Base-by-base conservation (phyloP, 2,329 filamentous ascomycete species). In the Hirsutella rhossiliensis region DNA sequence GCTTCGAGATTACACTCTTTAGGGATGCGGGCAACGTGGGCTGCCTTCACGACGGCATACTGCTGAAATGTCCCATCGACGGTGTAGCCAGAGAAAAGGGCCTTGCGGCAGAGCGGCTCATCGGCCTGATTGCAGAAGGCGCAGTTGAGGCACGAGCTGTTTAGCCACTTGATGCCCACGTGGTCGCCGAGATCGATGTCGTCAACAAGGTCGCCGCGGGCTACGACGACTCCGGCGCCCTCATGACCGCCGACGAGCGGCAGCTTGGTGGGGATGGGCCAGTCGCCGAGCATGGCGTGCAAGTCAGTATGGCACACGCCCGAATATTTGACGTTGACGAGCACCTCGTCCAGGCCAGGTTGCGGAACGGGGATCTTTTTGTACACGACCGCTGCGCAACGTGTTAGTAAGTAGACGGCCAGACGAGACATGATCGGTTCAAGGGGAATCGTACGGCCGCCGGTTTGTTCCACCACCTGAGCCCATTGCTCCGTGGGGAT, bases 31-130 rank as follows among this genome's bases (percentile, higher is more conserved):
- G 87, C 86, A 15, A 92, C 80, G 63, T 94, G 86, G 17, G 83
- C 78, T 15, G 87, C 88, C 65, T 94, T 94, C 53, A 80, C 88
- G 53, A 95, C 78, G 62, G 77, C 79, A 69, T 94, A 96, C 71
- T 95, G 81, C 71, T 96, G 89, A 76, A 96, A 96, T 36, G 82
- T 81, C 29, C 89, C 89, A 61, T 95, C 86, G 60, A 95, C 87
- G 5, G 87, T 94, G 75, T 94, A 95, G 45, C 90, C 90, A 1
- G 87, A 94, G 36, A 95, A 76, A 30, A 75, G 68, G 23, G 85
- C 78, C 47, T 84, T 70, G 15, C 75, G 64, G 69, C 90, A 97
- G 6, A 95, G 80, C 3, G 87, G 82, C 68, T 96, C 89, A 54
- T 94, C 84, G 40, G 77, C 64, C 54, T 80, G 74, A 59, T 83